Evolutionary conservation across 2,329 filamentous ascomycete species (phyloP), one percentile per base, ranked within the genome.

Genomic region (Chrysoporthe deuterocubensis): DNA sequence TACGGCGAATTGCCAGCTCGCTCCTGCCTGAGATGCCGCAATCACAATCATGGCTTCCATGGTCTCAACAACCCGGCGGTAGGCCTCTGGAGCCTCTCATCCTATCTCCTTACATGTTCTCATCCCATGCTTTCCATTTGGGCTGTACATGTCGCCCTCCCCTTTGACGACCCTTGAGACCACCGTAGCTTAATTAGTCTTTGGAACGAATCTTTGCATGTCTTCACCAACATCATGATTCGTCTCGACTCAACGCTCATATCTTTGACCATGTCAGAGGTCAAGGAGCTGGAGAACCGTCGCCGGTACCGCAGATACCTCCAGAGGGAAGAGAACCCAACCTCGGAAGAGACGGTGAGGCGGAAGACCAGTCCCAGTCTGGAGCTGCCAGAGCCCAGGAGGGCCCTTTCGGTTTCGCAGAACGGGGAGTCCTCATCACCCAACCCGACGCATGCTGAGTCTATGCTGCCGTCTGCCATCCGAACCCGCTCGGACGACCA

Each of bases 221-320:
- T 52, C 18, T 40, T 58, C 34, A n/a, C 34, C 11, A 18, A 9
- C 69, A 74, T 64, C 11, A 84, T 84, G 82, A 70, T 84, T 37
- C 81, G 81, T 62, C 75, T 81, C 65, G 70, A 71, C 37, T 78
- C 79, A 21, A 82, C 81, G 1, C 73, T 75, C 4, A 76, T 83
- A 61, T 75, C 75, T 42, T 65, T 84, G 67, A 78, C 79, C 58
- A 76, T 79, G 69, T 73, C 77, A 14, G 82, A 84, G 71, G 78
- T 83, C 62, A 77, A 79, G 67, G 79, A 80, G 16, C 76, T 78
- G 44, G 76, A 80, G 57, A 73, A 75, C 9, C 78, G 76, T 50
- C 77, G 73, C 46, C 75, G 72, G 18, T 76, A 75, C 69, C 77
- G 71, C 42, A 77, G 71, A 50, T 77, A 78, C 69, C 76, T 79